These are phyloP conservation scores for Suillus paluster DNA, from an alignment of 768 basidiomycete genomes.

Conservation along the genomic window DNA sequence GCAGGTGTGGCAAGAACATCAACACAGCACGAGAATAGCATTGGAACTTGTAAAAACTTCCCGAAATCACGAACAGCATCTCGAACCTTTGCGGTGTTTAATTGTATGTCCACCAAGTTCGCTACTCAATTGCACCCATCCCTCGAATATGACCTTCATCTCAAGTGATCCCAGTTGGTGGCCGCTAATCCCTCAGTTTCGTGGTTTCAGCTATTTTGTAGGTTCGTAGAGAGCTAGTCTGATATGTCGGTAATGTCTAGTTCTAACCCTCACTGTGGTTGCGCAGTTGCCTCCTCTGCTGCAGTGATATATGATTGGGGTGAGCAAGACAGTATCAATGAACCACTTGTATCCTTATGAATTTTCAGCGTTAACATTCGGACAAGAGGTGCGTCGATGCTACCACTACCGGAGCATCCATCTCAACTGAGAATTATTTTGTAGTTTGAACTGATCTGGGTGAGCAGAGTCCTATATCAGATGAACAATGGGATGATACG, in stretches of 20 bases:
- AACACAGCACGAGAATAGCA: neutral
- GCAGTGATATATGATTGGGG: neutral
- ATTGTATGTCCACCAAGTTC: neutral
- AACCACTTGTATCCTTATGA: neutral
- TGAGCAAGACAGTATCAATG: neutral
- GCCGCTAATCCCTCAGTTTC: neutral
- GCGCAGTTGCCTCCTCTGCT: neutral
- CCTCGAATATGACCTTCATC: neutral
- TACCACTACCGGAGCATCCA: neutral
- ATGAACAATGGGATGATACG: neutral
- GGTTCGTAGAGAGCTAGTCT: neutral
- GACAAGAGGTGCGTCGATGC: neutral
- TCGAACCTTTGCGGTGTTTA: neutral
- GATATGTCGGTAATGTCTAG: neutral
- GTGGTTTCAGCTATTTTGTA: neutral
- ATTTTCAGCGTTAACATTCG: neutral
- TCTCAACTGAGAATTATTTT: neutral
- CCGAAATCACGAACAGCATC: neutral
- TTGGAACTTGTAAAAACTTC: neutral
- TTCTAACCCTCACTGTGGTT: neutral
- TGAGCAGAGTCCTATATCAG: neutral
- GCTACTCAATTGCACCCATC: neutral
- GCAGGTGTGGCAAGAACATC: neutral
- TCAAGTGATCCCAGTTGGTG: neutral
- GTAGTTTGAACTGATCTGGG: constrained; percentile 1